Evolutionary conservation across 1,284 basidiomycete species (phyloP), one percentile per base, ranked within the genome.

Genomic region (Fistulina hepatica): DNA sequence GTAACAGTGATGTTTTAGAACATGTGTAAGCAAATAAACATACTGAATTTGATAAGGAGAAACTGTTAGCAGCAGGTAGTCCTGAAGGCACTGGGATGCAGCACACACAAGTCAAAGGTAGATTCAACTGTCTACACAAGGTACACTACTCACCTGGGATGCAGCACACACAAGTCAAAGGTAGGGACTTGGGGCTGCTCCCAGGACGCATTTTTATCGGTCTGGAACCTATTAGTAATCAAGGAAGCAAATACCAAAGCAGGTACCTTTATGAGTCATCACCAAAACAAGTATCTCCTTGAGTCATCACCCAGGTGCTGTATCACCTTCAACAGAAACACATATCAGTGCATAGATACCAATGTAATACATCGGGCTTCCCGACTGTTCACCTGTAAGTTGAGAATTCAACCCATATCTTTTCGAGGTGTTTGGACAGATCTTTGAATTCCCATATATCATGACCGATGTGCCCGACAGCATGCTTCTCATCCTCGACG

Each of bases 401-500:
- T 61, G 56, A 12, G 65, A 56, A 24, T 69, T 67, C 31, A 82
- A 81, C 83, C 82, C 84, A 27, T 69, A 63, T 48, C 77, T 81
- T 36, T n/a, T n/a, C n/a, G 25, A 26, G 10, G 41, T 42, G 12
- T n/a, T 7, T 32, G 39, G 7, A 28, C 36, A 24, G 44, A 30
- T 15, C 23, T 51, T 10, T n/a, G 52, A 32, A 12, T 36, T n/a
- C 84, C 92, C 92, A 97, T 13, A 95, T 81, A 28, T 78, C 72
- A 44, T 66, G 67, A 33, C 73, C 62, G 39, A 95, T 89, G 26
- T 80, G 73, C 1, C 92, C 92, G 16, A 88, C 78, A 0, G 88
- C 91, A 6, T 89, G 72, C 45, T 78, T 78, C 58, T 95, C 92
- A 51, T 95, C 92, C 54, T 94, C 90, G 22, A 95, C 68, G 15